Evolutionary conservation across 805 yeast species (phyloP).

Genomic region (Kodamaea sagamina): DNA sequence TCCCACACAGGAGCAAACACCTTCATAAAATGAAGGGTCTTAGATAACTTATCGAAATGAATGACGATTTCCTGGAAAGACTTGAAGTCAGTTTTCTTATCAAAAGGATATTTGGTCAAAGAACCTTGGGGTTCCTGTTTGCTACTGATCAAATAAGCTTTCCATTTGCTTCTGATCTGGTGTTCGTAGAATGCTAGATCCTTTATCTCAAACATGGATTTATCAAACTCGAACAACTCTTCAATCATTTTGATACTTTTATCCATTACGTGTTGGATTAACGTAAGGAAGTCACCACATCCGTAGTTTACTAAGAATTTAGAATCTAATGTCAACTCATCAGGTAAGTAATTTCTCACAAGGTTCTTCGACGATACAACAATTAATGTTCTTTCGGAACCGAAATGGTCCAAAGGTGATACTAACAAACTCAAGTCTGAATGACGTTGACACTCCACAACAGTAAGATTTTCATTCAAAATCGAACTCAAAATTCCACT

Average conservation of each 20-base stretch:
- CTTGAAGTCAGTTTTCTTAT: not conserved
- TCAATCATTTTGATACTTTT: slow-evolving; percentile 23
- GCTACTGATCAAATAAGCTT: slow-evolving; percentile 3
- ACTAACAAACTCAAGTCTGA: not conserved
- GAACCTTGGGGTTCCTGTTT: not conserved
- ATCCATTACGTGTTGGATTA: not conserved
- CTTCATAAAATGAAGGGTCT: slow-evolving; percentile 7
- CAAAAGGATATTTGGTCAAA: slow-evolving; percentile 13
- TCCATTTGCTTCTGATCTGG: slow-evolving; percentile 15
- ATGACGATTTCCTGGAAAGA: slow-evolving; percentile 11
- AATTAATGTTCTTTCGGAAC: slow-evolving; percentile 17
- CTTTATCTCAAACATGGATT: slow-evolving; percentile 16
- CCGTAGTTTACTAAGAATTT: slow-evolving; percentile 12
- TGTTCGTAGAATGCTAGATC: slow-evolving; percentile 13
- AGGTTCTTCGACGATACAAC: slow-evolving; percentile 17
- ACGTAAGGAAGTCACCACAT: slow-evolving; percentile 7
- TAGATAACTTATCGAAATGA: slow-evolving; percentile 5
- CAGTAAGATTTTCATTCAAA: not conserved
- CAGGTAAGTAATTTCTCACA: slow-evolving; percentile 3
- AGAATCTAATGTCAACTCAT: not conserved
- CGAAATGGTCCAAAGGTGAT: not conserved
- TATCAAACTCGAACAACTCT: slow-evolving; percentile 34
- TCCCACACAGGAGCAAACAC: slow-evolving; percentile 13
- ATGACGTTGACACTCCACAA: not conserved
- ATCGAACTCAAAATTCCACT: not conserved